Base-by-base conservation (phyloP, 495 filamentous ascomycete genomes). In the Aspergillus kassunensis region DNA sequence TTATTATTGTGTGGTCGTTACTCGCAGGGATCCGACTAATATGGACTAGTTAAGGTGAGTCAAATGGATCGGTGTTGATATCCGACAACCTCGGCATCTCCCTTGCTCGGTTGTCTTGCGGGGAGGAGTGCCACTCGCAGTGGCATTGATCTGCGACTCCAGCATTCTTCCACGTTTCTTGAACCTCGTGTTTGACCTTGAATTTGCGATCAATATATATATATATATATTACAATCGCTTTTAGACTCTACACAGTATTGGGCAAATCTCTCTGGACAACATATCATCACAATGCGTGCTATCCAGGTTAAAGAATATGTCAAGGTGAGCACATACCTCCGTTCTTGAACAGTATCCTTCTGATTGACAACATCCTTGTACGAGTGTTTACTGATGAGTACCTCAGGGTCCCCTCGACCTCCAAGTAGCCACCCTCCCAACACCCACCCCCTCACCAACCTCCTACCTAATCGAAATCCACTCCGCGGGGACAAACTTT, bases 401-500 rank as follows among this genome's bases (percentile, higher is more conserved):
- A n/a, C n/a, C n/a, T n/a, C n/a, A 91, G 89, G 85, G 85, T 8
- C 91, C 91, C 4, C 63, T 78, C 30, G 87, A 93, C 60, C 90
- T 97, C 67, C 77, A 71, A 56, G 83, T 95, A 47, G 80, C 80
- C 13, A 73, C 77, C 39, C 80, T 95, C 19, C 84, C 90, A 33
- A 83, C 86, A 30, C 92, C 89, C 6, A 71, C 66, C 16, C 89
- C 90, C 0, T 67, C 69, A 3, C 57, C 80, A 35, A 77, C 85
- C 62, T 81, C 95, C 74, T 97, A 97, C 70, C 80, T 95, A 53
- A 86, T 97, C 67, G 80, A 83, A 65, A 86, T 97, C 64, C 89
- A 91, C 70, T 91, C 92, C 39, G 77, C 85, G 9, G 91, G 89
- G 21, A 86, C 89, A 57, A 97, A 97, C 72, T 97, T 96, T 82